phyloP scores from a whole-genome alignment of 108 stramenopile species.

The Discostella stelligeroides region DNA sequence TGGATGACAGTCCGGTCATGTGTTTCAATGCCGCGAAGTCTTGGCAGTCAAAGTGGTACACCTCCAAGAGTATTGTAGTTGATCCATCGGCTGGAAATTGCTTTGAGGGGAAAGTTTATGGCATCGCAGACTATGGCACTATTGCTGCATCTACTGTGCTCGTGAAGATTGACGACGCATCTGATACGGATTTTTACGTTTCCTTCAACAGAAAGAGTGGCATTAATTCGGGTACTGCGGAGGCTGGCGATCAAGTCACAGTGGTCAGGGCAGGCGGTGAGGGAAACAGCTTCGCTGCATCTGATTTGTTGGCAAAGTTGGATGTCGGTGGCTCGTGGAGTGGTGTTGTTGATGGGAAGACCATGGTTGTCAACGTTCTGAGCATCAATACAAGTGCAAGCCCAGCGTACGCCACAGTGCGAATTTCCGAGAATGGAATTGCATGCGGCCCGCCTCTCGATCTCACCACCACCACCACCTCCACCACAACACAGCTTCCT shows the following conservation, averaged over 20 bases:
- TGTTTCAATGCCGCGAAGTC: slow-evolving; percentile 65
- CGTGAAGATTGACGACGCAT: slow-evolving; percentile 16
- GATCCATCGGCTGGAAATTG: slow-evolving; percentile 12
- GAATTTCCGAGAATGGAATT: no score
- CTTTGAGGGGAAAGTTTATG: slow-evolving; percentile 30
- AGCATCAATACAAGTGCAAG: slow-evolving; percentile 2
- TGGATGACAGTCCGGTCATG: slow-evolving; percentile 41
- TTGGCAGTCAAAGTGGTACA: slow-evolving; percentile 60
- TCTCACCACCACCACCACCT: no score
- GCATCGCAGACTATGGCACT: slow-evolving; percentile 17
- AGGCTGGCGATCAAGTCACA: slow-evolving; percentile 51
- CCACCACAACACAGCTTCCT: no score
- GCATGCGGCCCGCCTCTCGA: no score
- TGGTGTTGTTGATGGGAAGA: neutral
- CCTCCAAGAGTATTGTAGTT: slow-evolving; percentile 6
- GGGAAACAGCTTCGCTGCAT: slow-evolving; percentile 40
- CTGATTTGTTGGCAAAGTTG: slow-evolving; percentile 46
- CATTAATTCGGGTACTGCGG: slow-evolving; percentile 47
- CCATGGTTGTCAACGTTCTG: neutral
- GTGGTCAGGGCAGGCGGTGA: slow-evolving; percentile 18
- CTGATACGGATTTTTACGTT: slow-evolving; percentile 29
- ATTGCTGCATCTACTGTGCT: slow-evolving; percentile 17
- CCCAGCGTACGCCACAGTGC: no score
- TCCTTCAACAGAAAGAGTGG: slow-evolving; percentile 52
- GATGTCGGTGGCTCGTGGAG: slow-evolving; percentile 18